Conservation (phyloP, 768 basidiomycete species). For the Calocybe indica region DNA sequence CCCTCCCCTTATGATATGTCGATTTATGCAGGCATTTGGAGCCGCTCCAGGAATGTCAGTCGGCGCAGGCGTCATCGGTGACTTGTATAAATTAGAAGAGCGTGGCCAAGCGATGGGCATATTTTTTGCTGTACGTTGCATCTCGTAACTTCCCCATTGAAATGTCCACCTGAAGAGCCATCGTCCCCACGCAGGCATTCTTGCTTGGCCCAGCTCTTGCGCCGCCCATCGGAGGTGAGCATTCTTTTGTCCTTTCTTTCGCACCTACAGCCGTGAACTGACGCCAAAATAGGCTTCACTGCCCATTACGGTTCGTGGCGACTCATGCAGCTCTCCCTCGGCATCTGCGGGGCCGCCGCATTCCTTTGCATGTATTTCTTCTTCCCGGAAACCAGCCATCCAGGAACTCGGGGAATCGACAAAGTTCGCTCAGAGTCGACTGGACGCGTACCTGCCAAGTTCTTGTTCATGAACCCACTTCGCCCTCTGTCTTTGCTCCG, state of each 20-base stretch:
- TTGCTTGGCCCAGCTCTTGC: conserved; percentile 59
- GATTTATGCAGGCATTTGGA: conserved; percentile 61
- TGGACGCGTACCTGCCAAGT: conserved; percentile 12
- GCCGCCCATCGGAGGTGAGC: conserved; percentile 48
- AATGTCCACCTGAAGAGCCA: not conserved
- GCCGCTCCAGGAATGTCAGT: conserved; percentile 46
- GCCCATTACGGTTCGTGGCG: conserved; percentile 67
- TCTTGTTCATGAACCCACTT: conserved; percentile 57
- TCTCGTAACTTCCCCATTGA: not conserved
- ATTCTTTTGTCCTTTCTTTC: not conserved
- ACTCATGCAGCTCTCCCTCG: conserved; percentile 43
- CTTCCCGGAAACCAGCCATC: conserved; percentile 48
- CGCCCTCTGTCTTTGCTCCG: conserved; percentile 41
- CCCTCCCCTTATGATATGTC: conserved; percentile 46
- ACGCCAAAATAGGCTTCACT: conserved; percentile 39
- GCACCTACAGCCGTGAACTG: not conserved
- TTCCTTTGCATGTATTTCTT: conserved; percentile 26
- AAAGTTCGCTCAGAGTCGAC: conserved; percentile 22
- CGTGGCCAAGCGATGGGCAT: conserved; percentile 36
- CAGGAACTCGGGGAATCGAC: conserved; percentile 37
- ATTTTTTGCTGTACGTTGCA: conserved; percentile 25
- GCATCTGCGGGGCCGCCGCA: conserved; percentile 27
- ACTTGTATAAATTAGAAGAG: conserved; percentile 55
- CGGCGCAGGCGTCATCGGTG: conserved; percentile 51
- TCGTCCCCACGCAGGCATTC: conserved; percentile 28